These are phyloP conservation scores for Aplosporella prunicola DNA, from an alignment of 2,329 filamentous ascomycete genomes.

Conservation along the genomic window DNA sequence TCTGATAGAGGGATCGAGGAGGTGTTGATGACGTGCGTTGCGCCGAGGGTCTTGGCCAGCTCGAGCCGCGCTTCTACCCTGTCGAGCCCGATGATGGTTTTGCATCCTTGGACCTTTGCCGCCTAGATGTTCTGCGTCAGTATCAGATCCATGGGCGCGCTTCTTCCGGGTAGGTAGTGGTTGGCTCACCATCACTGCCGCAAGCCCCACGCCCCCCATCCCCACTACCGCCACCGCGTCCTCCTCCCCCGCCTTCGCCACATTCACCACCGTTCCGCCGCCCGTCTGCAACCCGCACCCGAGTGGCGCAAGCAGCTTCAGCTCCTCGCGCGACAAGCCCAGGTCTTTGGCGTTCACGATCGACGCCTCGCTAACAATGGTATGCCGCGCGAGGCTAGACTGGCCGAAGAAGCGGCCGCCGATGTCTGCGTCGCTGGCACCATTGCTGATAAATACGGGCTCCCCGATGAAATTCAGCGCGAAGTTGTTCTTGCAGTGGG, in stretches of 20 bases:
- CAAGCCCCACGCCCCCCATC: slow-evolving; percentile 38
- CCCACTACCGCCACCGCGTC: slow-evolving; percentile 35
- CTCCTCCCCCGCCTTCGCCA: slow-evolving; percentile 24
- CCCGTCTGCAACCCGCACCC: slow-evolving; percentile 41
- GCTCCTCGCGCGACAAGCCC: slow-evolving; percentile 22
- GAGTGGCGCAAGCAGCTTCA: slow-evolving; percentile 36
- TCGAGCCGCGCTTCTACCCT: slow-evolving; percentile 23
- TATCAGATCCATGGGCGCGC: no score
- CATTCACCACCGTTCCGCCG: slow-evolving; percentile 23
- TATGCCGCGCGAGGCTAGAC: slow-evolving; percentile 12
- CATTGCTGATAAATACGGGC: no score
- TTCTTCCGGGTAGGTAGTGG: no score
- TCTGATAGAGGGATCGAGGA: no score
- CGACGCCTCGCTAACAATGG: neutral
- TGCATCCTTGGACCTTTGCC: slow-evolving; percentile 32
- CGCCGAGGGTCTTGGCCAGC: slow-evolving; percentile 29
- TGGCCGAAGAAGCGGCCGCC: slow-evolving; percentile 15
- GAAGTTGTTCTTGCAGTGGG: slow-evolving; percentile 8
- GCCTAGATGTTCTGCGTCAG: slow-evolving; percentile 21
- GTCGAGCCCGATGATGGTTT: slow-evolving; percentile 31
- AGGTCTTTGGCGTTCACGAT: neutral
- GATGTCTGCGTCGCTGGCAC: no score
- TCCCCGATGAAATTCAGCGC: slow-evolving; percentile 10
- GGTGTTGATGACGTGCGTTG: slow-evolving; percentile 32
- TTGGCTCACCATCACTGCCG: slow-evolving; percentile 31